Evolutionary conservation across 768 basidiomycete genomes (phyloP).

Genomic region (Crucibulum laeve): DNA sequence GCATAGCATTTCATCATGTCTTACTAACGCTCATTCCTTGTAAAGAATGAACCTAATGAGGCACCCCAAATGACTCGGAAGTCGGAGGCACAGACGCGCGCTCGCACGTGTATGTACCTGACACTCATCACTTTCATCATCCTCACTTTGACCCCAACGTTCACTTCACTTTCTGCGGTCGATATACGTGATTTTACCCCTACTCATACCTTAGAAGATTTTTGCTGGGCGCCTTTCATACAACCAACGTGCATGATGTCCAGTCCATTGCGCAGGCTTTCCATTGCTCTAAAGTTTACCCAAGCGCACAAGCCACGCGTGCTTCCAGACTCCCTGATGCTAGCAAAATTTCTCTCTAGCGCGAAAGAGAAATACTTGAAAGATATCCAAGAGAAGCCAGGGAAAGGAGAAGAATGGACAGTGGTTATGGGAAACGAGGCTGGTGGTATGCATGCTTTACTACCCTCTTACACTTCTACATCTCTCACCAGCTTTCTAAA

Average conservation of each 20-base stretch:
- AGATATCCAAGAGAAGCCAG: conserved; percentile 39
- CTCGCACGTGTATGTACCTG: neutral
- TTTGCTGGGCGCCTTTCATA: conserved; percentile 1
- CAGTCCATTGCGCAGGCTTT: conserved; percentile 30
- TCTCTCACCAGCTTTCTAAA: conserved; percentile 22
- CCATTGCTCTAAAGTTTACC: conserved; percentile 25
- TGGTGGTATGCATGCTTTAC: conserved; percentile 56
- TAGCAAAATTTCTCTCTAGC: conserved; percentile 25
- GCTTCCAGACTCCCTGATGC: neutral
- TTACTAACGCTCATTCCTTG: too few relatives aligned
- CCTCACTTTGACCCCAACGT: neutral
- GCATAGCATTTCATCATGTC: too few relatives aligned
- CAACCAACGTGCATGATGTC: conserved; percentile 13
- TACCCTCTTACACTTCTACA: conserved; percentile 1
- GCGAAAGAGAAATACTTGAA: conserved; percentile 59
- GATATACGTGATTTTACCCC: too few relatives aligned
- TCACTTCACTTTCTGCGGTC: neutral
- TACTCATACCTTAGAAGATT: neutral
- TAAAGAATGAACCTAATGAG: too few relatives aligned
- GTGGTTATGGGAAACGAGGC: conserved; percentile 96
- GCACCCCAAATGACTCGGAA: too few relatives aligned
- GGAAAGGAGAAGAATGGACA: conserved; percentile 63
- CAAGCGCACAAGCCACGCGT: conserved; percentile 15
- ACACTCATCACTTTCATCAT: neutral
- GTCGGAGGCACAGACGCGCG: too few relatives aligned